phyloP scores from a whole-genome alignment of 768 basidiomycete species.

The Serendipita vermifera region DNA sequence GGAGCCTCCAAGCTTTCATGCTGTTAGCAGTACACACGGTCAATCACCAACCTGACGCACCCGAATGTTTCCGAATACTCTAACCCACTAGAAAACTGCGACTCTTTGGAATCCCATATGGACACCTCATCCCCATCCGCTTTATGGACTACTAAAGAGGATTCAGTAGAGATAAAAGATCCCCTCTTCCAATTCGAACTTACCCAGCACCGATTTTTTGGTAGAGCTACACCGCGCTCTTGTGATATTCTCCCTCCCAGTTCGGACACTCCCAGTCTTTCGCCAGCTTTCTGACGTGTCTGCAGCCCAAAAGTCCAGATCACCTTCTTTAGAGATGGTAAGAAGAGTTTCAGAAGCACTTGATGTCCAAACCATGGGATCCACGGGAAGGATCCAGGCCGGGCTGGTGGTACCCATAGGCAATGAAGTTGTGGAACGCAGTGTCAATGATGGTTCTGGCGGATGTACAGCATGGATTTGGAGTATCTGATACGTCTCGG shows the following conservation, averaged over 20 bases:
- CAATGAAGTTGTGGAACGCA: slow-evolving; percentile 39
- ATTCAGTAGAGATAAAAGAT: slow-evolving; percentile 11
- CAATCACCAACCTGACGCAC: slow-evolving; percentile 27
- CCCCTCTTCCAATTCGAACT: slow-evolving; percentile 17
- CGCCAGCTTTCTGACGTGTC: slow-evolving; percentile 40
- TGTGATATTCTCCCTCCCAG: slow-evolving; percentile 48
- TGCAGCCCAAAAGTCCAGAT: slow-evolving; percentile 78
- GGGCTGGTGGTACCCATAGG: slow-evolving; percentile 25
- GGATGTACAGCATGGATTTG: slow-evolving; percentile 30
- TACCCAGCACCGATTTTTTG: slow-evolving; percentile 83
- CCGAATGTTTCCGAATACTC: slow-evolving; percentile 55
- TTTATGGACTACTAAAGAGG: slow-evolving; percentile 41
- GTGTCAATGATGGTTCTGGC: slow-evolving; percentile 26
- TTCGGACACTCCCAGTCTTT: slow-evolving; percentile 62
- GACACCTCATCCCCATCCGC: slow-evolving; percentile 65
- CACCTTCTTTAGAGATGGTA: slow-evolving; percentile 62
- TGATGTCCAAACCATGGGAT: slow-evolving; percentile 73
- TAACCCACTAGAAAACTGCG: slow-evolving; percentile 82
- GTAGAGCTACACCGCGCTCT: slow-evolving; percentile 79
- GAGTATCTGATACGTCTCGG: slow-evolving; percentile 44
- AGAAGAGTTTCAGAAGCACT: slow-evolving; percentile 47
- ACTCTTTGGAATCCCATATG: slow-evolving; percentile 93
- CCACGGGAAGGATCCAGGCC: slow-evolving; percentile 56
- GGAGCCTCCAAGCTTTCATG: slow-evolving; percentile 27
- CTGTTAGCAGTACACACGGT: background rate